These are phyloP conservation scores for Logfia minima DNA, from an alignment of 129 eudicot genomes.

Conservation along the genomic window DNA sequence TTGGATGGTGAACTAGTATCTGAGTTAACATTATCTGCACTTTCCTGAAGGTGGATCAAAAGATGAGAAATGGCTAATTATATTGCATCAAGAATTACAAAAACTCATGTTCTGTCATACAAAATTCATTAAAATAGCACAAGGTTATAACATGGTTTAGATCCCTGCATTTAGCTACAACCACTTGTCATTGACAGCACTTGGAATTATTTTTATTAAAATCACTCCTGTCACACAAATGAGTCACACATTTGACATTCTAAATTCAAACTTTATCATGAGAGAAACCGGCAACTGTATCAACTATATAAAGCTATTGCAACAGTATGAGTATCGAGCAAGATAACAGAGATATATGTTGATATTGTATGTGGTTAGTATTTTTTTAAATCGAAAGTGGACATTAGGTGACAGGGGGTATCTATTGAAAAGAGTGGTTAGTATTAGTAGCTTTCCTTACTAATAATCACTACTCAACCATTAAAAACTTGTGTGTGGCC, in stretches of 20 bases:
- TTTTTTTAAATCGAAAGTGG: background rate
- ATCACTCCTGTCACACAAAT: background rate
- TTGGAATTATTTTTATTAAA: background rate
- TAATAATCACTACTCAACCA: background rate
- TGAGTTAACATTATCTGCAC: constrained; percentile 92
- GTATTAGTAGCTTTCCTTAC: background rate
- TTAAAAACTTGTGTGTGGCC: background rate
- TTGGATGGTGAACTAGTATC: constrained; percentile 85
- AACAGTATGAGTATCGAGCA: background rate
- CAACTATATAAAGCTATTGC: background rate
- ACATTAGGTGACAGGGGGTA: background rate
- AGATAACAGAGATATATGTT: background rate
- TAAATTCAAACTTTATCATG: background rate
- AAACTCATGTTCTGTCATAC: constrained; percentile 19
- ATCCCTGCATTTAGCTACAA: background rate
- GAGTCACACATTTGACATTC: background rate
- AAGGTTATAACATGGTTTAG: constrained; percentile 4
- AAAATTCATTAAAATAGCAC: background rate
- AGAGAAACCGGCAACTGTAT: background rate
- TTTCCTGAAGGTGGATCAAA: constrained; percentile 55
- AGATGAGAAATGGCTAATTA: constrained; percentile 12
- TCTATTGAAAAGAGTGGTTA: background rate
- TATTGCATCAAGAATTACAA: constrained; percentile 10
- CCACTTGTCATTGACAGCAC: background rate
- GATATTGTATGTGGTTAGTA: background rate